A percentile compares a stretch with the other conserved stretches of the same genome.
These are phyloP conservation scores for Beauveria australis DNA, from an alignment of 2,329 filamentous ascomycete genomes.

Conservation along the genomic window DNA sequence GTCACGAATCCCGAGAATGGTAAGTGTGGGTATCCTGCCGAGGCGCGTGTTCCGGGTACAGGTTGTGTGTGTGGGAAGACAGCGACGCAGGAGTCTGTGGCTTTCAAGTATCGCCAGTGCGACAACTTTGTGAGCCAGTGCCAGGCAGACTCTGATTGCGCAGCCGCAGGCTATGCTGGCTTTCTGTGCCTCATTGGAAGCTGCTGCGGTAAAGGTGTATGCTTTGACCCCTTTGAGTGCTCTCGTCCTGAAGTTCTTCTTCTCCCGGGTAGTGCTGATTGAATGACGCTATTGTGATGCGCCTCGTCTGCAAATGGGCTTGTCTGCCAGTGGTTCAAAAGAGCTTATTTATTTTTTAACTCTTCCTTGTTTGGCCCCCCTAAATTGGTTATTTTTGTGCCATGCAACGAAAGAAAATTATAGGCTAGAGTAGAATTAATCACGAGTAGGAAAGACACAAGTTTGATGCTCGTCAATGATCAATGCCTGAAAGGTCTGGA, in stretches of 20 bases:
- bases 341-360: too few species aligned
- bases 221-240: slow-evolving; percentile 29
- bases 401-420: neutral
- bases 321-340: too few species aligned
- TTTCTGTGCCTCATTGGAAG: slow-evolving; percentile 27
- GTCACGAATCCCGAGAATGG: slow-evolving; percentile 12
- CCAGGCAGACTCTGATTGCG: slow-evolving; percentile 20
- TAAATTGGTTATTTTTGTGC: too few species aligned
- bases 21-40: slow-evolving; percentile 23
- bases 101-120: slow-evolving; percentile 27
- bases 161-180: slow-evolving; percentile 16
- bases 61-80: slow-evolving; percentile 28
- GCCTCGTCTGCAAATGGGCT: too few species aligned
- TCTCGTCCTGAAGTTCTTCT: slow-evolving; percentile 25
- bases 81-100: slow-evolving; percentile 15
- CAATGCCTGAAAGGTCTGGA: slow-evolving; percentile 10
- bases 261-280: slow-evolving; percentile 16
- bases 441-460: neutral
- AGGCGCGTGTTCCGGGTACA: slow-evolving; percentile 22
- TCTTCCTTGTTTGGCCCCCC: too few species aligned
- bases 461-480: slow-evolving; percentile 5
- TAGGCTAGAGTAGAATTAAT: neutral
- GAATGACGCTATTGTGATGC: neutral
- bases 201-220: slow-evolving; percentile 28
- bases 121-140: slow-evolving; percentile 23